Evolutionary conservation across 768 basidiomycete species (phyloP), one percentile per base, ranked within the genome.

Genomic region (Boletus sensibilis): DNA sequence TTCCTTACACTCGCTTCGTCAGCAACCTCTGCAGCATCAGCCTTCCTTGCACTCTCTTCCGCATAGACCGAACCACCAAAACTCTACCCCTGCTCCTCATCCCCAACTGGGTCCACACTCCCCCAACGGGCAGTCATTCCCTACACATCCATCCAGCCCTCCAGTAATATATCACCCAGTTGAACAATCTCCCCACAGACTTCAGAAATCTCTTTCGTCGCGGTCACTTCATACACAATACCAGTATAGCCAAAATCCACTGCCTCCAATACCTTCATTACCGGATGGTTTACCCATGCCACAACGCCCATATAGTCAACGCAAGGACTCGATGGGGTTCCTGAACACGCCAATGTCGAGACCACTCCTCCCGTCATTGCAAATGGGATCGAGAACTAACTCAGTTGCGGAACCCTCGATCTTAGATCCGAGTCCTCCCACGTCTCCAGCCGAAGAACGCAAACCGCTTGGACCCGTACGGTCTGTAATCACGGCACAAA

Each of bases 401-500:
- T 85, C 86, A 2, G 73, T 81, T 65, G 73, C 73, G 13, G 79
- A 79, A 35, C 74, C 78, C 18, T 82, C 83, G 0, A 81, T 83
- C 58, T 79, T 80, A 45, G 86, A 87, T 53, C 85, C 86, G 33
- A 92, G 90, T 66, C 95, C 96, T 37, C 94, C 95, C 0, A 78
- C 83, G 39, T 94, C 92, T 8, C 96, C 94, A 2, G 77, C 82
- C 5, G 78, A 82, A 57, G 82, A 87, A 62, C 74, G 75, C 2
- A 75, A 75, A 29, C 68, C 79, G 9, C 68, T 74, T 4, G 92
- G 88, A 4, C 92, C 94, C 2, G 81, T 88, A 34, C 86, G 84
- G 33, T 88, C 92, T 6, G 77, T 84, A 12, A 78, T 98, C 58
- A 84, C 90, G 10, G 92, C 91, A 13, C 86, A 92, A 67, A 96